Conservation (phyloP, 371 early-diverging fungal genomes). For the Haplosporangium sp. region DNA sequence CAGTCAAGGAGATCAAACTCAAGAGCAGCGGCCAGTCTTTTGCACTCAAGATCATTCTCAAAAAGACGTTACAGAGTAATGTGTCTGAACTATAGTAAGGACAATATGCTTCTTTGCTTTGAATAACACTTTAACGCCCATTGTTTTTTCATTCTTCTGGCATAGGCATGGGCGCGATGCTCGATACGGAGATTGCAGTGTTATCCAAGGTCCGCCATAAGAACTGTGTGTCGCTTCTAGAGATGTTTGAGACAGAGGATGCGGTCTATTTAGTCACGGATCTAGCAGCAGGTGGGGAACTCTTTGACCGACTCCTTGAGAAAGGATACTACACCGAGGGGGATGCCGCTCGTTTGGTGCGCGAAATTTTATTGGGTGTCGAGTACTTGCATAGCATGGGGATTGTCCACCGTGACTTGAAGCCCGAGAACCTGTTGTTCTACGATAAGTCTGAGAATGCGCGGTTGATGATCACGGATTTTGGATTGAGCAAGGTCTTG, state of each 20-base stretch:
- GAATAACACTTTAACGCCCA: no score
- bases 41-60: slow-evolving; percentile 86
- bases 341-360: slow-evolving; percentile 73
- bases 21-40: slow-evolving; percentile 51
- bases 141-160: not conserved
- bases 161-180: slow-evolving; percentile 76
- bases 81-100: no score
- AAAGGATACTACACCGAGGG: slow-evolving; percentile 83
- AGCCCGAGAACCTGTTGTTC: slow-evolving; percentile 86
- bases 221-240: slow-evolving; percentile 83
- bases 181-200: slow-evolving; percentile 84
- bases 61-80: slow-evolving; percentile 61
- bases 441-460: slow-evolving; percentile 62
- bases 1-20: slow-evolving; percentile 69
- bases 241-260: slow-evolving; percentile 80
- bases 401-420: slow-evolving; percentile 90
- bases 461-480: slow-evolving; percentile 77
- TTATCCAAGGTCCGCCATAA: slow-evolving; percentile 81
- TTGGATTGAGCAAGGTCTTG: slow-evolving; percentile 81
- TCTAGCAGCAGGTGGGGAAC: slow-evolving; percentile 87
- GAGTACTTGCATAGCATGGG: slow-evolving; percentile 82
- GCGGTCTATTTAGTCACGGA: slow-evolving; percentile 89
- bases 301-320: slow-evolving; percentile 86
- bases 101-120: no score
- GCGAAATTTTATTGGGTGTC: slow-evolving; percentile 85